Percentiles rank a stretch among this genome's conserved stretches.
Conservation (phyloP, 179 eudicot species). For the Heliamphora pulchella region DNA sequence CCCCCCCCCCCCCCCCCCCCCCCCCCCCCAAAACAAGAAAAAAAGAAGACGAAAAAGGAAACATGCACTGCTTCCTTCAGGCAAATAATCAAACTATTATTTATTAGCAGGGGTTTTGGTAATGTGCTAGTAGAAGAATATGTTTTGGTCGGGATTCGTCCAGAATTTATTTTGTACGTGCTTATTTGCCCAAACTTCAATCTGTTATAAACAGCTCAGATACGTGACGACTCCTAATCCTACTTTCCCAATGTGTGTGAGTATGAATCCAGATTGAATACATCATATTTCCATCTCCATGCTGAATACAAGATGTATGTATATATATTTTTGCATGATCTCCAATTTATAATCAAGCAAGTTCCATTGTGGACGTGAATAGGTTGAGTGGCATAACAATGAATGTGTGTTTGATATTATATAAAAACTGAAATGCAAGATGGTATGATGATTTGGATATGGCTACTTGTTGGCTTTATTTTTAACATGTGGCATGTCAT, state of each 20-base stretch:
- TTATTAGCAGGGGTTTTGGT: not conserved
- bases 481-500: not conserved
- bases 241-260: not conserved
- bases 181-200: no score
- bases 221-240: not conserved
- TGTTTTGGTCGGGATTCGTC: not conserved
- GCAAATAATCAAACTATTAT: not conserved
- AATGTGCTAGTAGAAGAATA: not conserved
- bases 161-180: not conserved
- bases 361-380: not conserved
- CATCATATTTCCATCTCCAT: not conserved
- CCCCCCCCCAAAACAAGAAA: no score
- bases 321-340: not conserved
- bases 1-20: no score
- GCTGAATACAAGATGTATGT: not conserved
- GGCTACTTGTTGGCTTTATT: not conserved
- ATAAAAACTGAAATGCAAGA: not conserved
- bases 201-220: no score
- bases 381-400: not conserved
- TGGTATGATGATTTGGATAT: not conserved
- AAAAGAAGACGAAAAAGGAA: not conserved
- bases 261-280: slow-evolving; percentile 7
- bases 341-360: not conserved
- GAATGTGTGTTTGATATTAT: slow-evolving; percentile 3
- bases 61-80: not conserved